A percentile compares a stretch with the other conserved stretches of the same genome.
These are phyloP conservation scores for Lyophyllum semitale DNA, from an alignment of 768 basidiomycete genomes.

Conservation along the genomic window DNA sequence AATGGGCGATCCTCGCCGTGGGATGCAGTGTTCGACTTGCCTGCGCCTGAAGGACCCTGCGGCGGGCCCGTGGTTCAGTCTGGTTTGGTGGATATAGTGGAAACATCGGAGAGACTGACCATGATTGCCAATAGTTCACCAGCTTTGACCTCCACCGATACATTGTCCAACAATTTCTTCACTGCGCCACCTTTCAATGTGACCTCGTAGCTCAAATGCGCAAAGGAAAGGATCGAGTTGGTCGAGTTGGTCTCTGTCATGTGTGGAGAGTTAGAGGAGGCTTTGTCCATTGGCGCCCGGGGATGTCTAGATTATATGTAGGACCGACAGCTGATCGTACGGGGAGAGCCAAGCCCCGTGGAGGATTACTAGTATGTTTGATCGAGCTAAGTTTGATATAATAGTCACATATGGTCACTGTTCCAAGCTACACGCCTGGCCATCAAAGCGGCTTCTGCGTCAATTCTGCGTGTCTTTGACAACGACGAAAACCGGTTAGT, in stretches of 20 bases:
- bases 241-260: constrained; percentile 7
- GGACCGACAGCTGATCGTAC: neutral
- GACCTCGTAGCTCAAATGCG: constrained; percentile 35
- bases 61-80: neutral
- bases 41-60: constrained; percentile 48
- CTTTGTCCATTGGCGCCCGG: neutral
- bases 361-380: neutral
- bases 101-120: constrained; percentile 24
- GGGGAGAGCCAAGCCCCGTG: neutral
- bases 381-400: neutral
- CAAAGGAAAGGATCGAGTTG: constrained; percentile 32
- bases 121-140: constrained; percentile 46
- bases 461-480: too few relatives aligned
- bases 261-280: neutral
- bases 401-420: neutral
- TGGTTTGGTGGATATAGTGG: neutral
- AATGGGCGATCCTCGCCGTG: neutral
- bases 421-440: neutral
- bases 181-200: constrained; percentile 19
- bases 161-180: constrained; percentile 39
- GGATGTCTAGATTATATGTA: neutral
- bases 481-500: too few relatives aligned
- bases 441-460: neutral
- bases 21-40: constrained; percentile 18
- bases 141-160: constrained; percentile 38